These are phyloP conservation scores for Calonectria hongkongensis DNA, from an alignment of 2,329 filamentous ascomycete species.

Conservation along the genomic window DNA sequence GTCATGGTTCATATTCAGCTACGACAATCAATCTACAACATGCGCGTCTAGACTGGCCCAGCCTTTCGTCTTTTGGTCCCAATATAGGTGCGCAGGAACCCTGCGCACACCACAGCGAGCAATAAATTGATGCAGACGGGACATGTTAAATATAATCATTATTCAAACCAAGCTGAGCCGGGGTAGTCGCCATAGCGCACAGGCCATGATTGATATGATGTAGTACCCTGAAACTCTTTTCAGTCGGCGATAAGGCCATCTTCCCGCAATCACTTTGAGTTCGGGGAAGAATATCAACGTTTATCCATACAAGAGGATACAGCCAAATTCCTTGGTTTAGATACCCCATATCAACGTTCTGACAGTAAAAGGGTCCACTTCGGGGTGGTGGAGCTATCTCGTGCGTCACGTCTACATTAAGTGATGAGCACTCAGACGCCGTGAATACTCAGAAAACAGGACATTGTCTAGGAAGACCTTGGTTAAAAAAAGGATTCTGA, in stretches of 20 bases:
- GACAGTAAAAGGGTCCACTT: slow-evolving; percentile 36
- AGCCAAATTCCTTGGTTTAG: slow-evolving; percentile 43
- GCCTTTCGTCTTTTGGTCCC: not conserved
- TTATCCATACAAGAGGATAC: slow-evolving; percentile 35
- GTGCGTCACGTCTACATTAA: slow-evolving; percentile 40
- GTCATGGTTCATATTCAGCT: slow-evolving; percentile 27
- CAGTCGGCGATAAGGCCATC: slow-evolving; percentile 44
- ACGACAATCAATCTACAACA: slow-evolving; percentile 26
- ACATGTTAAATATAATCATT: not conserved
- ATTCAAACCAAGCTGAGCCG: slow-evolving; percentile 38
- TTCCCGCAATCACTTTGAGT: slow-evolving; percentile 44
- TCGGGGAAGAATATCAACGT: slow-evolving; percentile 47
- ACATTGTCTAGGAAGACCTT: slow-evolving; percentile 20
- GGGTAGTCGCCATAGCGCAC: slow-evolving; percentile 48
- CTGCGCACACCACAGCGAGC: not conserved
- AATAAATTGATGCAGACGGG: not conserved
- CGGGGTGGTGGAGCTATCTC: slow-evolving; percentile 39
- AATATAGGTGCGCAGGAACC: not conserved
- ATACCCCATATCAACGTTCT: slow-evolving; percentile 44
- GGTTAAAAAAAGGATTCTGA: not conserved
- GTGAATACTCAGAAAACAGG: slow-evolving; percentile 30
- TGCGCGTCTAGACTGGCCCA: slow-evolving; percentile 15
- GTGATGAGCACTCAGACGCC: slow-evolving; percentile 25
- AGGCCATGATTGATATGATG: slow-evolving; percentile 44
- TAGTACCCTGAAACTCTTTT: slow-evolving; percentile 42